phyloP scores from a whole-genome alignment of 2,329 filamentous ascomycete species.

The Calonectria fujianensis region DNA sequence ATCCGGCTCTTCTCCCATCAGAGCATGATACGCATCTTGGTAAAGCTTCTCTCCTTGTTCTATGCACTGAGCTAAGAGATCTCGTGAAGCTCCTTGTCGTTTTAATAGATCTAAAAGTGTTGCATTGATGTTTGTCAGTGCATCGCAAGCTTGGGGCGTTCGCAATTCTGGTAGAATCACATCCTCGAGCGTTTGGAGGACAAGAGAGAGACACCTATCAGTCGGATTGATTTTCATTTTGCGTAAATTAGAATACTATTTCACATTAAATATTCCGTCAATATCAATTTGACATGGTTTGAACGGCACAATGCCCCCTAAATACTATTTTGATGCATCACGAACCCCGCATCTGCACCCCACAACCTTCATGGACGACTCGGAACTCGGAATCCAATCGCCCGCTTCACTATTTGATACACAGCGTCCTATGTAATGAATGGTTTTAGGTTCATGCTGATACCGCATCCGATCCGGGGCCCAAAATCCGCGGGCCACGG shows the following conservation, averaged over 20 bases:
- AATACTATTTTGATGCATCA: not conserved
- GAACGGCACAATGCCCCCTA: not conserved
- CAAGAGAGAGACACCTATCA: conserved; percentile 1
- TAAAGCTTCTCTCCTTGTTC: not conserved
- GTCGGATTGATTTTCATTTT: not conserved
- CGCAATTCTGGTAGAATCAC: not conserved
- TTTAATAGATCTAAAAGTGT: not conserved
- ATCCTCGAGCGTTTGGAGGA: not conserved
- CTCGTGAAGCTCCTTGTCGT: not conserved
- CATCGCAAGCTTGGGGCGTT: not conserved
- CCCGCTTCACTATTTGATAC: not conserved
- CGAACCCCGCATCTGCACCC: not conserved
- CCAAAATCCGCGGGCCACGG: not conserved
- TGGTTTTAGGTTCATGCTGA: not conserved
- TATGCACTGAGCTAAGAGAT: not conserved
- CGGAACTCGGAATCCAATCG: not conserved
- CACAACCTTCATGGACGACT: not conserved
- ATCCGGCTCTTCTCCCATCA: not conserved
- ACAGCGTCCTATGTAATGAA: not conserved
- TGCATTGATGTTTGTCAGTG: not conserved
- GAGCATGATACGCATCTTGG: not conserved
- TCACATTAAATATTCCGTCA: not conserved
- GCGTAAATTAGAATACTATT: not conserved
- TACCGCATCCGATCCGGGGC: not conserved
- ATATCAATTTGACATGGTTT: not conserved